Conservation (phyloP, 164 flowering plant genomes). For the Kingdonia uniflora region DNA sequence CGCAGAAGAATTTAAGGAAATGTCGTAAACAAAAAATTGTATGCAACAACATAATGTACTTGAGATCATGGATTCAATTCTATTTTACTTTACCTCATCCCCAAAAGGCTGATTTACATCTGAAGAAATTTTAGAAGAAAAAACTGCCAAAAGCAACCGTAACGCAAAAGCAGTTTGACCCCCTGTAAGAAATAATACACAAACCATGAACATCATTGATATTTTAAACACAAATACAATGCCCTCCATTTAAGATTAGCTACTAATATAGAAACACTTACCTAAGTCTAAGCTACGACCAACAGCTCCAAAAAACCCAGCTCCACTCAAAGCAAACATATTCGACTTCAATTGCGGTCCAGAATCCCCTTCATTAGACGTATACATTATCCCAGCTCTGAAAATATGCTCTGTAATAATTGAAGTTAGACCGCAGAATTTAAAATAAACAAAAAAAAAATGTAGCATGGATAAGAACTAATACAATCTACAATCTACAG, state of each 20-base stretch:
- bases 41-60: no score
- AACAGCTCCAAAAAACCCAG: slow-evolving; percentile 73
- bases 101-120: slow-evolving; percentile 72
- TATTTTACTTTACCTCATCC: slow-evolving; percentile 96
- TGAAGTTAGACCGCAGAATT: slow-evolving; percentile 35
- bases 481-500: no score
- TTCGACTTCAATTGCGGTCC: slow-evolving; percentile 33
- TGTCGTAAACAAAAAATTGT: no score
- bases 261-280: no score
- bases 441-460: background rate
- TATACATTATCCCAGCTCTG: slow-evolving; percentile 99
- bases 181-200: slow-evolving; percentile 27
- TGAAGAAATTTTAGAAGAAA: slow-evolving; percentile 82
- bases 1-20: slow-evolving; percentile 3
- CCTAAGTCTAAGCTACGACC: slow-evolving; percentile 85
- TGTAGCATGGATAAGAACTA: no score
- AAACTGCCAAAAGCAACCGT: slow-evolving; percentile 66
- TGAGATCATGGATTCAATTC: no score
- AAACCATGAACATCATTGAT: no score
- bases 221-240: no score
- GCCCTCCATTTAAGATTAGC: no score
- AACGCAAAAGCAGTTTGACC: slow-evolving; percentile 89
- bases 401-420: slow-evolving; percentile 48
- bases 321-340: slow-evolving; percentile 75
- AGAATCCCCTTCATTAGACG: slow-evolving; percentile 27